Evolutionary conservation across 129 eudicot genomes (phyloP).

Genomic region (Rutidosis leptorrhynchoides): DNA sequence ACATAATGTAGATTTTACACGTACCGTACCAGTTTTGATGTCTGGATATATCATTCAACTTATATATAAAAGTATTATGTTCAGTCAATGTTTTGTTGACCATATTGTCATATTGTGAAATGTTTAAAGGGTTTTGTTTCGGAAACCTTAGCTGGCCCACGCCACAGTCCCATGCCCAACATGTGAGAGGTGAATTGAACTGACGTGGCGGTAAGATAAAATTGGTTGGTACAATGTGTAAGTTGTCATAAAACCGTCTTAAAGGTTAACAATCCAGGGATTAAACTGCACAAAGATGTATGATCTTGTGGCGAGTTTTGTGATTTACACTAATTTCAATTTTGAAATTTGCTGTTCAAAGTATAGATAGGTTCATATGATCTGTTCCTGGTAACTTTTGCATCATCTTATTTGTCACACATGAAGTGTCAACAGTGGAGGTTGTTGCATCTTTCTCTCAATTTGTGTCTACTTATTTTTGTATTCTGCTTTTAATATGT

Average conservation of each 20-base stretch:
- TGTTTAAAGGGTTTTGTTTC: no score
- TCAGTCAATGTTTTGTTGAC: slow-evolving; percentile 14
- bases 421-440: slow-evolving; percentile 10
- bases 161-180: no score
- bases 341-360: background rate
- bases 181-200: no score
- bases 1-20: slow-evolving; percentile 45
- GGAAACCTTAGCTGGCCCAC: no score
- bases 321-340: background rate
- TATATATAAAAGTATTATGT: slow-evolving; percentile 7
- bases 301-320: background rate
- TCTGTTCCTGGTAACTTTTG: background rate
- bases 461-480: background rate
- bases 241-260: background rate
- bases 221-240: no score
- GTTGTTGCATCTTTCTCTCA: slow-evolving; percentile 27
- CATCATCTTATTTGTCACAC: background rate
- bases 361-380: background rate
- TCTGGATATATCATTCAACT: slow-evolving; percentile 23
- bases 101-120: no score
- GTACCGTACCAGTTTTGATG: slow-evolving; percentile 12
- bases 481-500: background rate
- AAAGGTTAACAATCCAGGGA: background rate
- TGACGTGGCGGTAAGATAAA: no score
- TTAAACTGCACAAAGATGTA: background rate